These are phyloP conservation scores for Cerrena zonata DNA, from an alignment of 1,284 basidiomycete genomes.

Conservation along the genomic window DNA sequence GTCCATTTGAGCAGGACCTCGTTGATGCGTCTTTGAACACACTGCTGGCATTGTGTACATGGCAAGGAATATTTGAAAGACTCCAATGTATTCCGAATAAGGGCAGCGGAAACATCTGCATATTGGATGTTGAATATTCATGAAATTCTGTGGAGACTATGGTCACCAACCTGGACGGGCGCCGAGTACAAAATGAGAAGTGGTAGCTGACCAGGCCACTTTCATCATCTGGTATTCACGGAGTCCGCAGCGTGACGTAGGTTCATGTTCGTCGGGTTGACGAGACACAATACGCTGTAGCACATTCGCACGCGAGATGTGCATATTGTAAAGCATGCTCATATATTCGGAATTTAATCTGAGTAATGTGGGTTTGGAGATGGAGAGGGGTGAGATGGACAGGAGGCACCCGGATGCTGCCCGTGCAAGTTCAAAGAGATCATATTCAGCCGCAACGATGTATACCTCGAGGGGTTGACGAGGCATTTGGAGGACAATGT, in stretches of 20 bases:
- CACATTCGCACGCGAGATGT: conserved; percentile 30
- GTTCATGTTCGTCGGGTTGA: conserved; percentile 29
- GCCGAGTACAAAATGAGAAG: conserved; percentile 34
- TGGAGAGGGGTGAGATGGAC: conserved; percentile 24
- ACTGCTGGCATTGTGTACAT: no score
- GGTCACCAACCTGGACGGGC: conserved; percentile 29
- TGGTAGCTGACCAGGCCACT: conserved; percentile 32
- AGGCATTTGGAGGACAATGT: conserved; percentile 28
- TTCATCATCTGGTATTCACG: conserved; percentile 26
- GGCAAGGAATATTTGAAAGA: no score
- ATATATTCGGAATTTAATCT: conserved; percentile 36
- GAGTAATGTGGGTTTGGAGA: conserved; percentile 31
- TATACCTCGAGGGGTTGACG: conserved; percentile 27
- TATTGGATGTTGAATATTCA: no score
- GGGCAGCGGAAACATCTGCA: no score
- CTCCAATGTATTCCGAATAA: no score
- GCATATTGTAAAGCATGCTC: conserved; percentile 38
- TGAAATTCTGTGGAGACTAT: no score
- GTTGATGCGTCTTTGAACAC: no score
- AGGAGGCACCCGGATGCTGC: conserved; percentile 32
- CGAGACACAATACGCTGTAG: conserved; percentile 31
- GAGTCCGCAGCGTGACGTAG: conserved; percentile 22
- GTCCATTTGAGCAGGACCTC: no score
- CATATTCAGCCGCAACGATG: conserved; percentile 30
- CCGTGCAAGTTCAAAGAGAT: conserved; percentile 31